Evolutionary conservation across 345 rosid genomes (phyloP).

Genomic region (Syzygium grande): DNA sequence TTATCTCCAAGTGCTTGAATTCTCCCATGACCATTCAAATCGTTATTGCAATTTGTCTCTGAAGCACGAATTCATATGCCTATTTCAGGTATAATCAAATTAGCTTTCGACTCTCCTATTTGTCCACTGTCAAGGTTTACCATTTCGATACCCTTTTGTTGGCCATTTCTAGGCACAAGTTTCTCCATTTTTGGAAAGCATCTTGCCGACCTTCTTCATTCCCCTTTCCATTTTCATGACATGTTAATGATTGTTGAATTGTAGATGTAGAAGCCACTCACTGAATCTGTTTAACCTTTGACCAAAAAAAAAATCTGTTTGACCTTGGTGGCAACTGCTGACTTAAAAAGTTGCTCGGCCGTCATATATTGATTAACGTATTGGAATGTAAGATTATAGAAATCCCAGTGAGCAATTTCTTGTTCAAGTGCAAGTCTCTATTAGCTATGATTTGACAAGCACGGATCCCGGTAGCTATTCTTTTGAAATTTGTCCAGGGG

Average conservation of each 20-base stretch:
- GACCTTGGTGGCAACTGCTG: not conserved
- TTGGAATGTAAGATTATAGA: not conserved
- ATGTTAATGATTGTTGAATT: not conserved
- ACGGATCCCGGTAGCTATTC: not conserved
- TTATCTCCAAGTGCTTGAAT: conserved; percentile 54
- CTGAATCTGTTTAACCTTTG: not conserved
- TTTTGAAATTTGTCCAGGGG: not conserved
- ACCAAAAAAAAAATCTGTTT: not conserved
- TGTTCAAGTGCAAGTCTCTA: not conserved
- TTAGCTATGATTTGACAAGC: not conserved
- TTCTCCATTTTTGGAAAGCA: not conserved
- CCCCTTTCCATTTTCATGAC: not conserved
- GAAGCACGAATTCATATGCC: not conserved
- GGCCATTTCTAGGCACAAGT: not conserved
- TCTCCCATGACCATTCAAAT: conserved; percentile 9
- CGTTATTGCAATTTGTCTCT: not conserved
- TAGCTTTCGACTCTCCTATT: not conserved
- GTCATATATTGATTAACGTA: not conserved
- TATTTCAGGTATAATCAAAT: not conserved
- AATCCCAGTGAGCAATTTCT: not conserved
- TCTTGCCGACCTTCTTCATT: not conserved
- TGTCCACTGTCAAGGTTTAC: not conserved
- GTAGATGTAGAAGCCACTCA: not conserved
- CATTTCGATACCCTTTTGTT: not conserved
- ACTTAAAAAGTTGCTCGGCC: not conserved